These are phyloP conservation scores for sweet orange (Citrus sinensis) DNA, from an alignment of 345 rosid species.

Conservation along the genomic window DVS_A1.0 CM039163.1:8488501-8489000, in stretches of 20 bases:
- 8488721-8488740: background rate
- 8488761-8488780: background rate
- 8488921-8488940: too few species aligned
- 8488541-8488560: background rate
- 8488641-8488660: background rate
- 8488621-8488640: background rate
- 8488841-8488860: accelerated
- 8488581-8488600: background rate
- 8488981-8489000: too few species aligned
- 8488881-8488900: too few species aligned
- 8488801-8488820: too few species aligned
- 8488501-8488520: background rate
- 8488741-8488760: background rate
- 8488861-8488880: too few species aligned
- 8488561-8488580: background rate
- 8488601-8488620: background rate
- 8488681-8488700: background rate
- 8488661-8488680: background rate
- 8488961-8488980: too few species aligned
- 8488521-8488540: background rate
- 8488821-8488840: too few species aligned
- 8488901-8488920: accelerated
- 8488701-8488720: background rate
- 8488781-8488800: accelerated
- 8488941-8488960: too few species aligned